These are phyloP conservation scores for Termitomyces sp. DNA, from an alignment of 768 basidiomycete genomes.

Conservation along the genomic window DNA sequence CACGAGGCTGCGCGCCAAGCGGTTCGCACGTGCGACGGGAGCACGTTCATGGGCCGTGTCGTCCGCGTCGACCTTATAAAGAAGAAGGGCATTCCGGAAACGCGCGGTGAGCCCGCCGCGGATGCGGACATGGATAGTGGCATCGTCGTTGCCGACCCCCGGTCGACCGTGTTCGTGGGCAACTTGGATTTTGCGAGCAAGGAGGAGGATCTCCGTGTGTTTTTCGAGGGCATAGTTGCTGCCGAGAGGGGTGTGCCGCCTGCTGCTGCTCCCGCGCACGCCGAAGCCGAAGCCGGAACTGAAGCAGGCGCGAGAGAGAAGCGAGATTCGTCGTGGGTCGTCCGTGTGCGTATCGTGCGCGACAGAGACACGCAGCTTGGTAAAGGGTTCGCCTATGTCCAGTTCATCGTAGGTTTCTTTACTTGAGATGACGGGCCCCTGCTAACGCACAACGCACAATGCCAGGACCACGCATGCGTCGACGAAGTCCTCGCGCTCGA, in stretches of 20 bases:
- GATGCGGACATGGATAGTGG: slow-evolving; percentile 15
- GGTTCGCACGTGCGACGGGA: slow-evolving; percentile 59
- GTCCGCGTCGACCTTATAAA: slow-evolving; percentile 74
- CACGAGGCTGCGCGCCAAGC: slow-evolving; percentile 62
- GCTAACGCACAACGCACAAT: background rate
- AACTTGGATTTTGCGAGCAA: slow-evolving; percentile 89
- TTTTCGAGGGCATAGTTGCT: slow-evolving; percentile 75
- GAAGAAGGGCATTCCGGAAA: slow-evolving; percentile 15
- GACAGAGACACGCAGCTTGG: slow-evolving; percentile 92
- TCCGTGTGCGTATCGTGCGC: slow-evolving; percentile 79
- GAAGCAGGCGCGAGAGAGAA: slow-evolving; percentile 27
- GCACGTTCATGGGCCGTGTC: slow-evolving; percentile 68
- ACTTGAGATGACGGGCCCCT: background rate
- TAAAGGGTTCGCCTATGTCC: slow-evolving; percentile 93
- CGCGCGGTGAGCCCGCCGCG: slow-evolving; percentile 16
- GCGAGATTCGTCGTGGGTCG: slow-evolving; percentile 57
- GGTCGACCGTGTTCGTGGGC: slow-evolving; percentile 83
- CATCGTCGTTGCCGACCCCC: slow-evolving; percentile 55
- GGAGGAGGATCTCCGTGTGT: slow-evolving; percentile 83
- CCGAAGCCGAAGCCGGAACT: slow-evolving; percentile 14
- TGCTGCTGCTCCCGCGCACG: background rate
- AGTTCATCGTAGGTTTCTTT: slow-evolving; percentile 61
- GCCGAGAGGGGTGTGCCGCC: slow-evolving; percentile 62
- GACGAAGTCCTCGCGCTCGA: slow-evolving; percentile 89
- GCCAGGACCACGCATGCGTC: slow-evolving; percentile 83